These are phyloP conservation scores for Plasmodiophora brassicae DNA, from an alignment of 208 protist species.

Conservation along the genomic window DNA sequence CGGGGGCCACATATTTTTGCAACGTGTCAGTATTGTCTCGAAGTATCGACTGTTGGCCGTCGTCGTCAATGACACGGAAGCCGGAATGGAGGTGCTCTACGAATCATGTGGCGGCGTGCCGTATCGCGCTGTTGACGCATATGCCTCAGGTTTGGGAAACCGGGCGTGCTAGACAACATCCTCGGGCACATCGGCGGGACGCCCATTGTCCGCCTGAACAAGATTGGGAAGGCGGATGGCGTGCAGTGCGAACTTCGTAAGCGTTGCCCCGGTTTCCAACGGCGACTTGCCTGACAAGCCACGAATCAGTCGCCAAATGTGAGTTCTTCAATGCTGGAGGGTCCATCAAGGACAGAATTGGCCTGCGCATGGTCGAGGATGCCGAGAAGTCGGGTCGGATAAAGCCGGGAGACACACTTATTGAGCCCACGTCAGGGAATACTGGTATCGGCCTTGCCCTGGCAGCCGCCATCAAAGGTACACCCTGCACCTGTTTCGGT, in stretches of 20 bases:
- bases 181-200: conserved; percentile 63
- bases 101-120: neutral
- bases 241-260: conserved; percentile 66
- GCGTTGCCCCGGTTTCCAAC: neutral
- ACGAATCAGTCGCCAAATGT: conserved; percentile 61
- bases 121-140: neutral
- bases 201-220: conserved; percentile 65
- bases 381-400: conserved; percentile 84
- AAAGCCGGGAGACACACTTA: conserved; percentile 82
- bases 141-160: neutral
- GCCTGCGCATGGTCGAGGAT: conserved; percentile 85
- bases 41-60: no score
- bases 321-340: conserved; percentile 77
- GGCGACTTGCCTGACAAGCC: neutral
- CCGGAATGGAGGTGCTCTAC: conserved; percentile 33
- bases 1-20: no score
- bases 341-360: conserved; percentile 95
- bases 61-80: no score
- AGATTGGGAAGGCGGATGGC: conserved; percentile 52
- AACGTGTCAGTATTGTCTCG: no score
- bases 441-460: conserved; percentile 51
- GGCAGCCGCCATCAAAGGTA: conserved; percentile 41
- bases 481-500: no score
- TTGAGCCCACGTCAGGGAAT: conserved; percentile 91
- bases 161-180: conserved; percentile 28